Percentiles rank a stretch among this genome's conserved stretches.
Evolutionary conservation across 2,329 filamentous ascomycete species (phyloP).

Genomic region (Xylariaceae sp.): DNA sequence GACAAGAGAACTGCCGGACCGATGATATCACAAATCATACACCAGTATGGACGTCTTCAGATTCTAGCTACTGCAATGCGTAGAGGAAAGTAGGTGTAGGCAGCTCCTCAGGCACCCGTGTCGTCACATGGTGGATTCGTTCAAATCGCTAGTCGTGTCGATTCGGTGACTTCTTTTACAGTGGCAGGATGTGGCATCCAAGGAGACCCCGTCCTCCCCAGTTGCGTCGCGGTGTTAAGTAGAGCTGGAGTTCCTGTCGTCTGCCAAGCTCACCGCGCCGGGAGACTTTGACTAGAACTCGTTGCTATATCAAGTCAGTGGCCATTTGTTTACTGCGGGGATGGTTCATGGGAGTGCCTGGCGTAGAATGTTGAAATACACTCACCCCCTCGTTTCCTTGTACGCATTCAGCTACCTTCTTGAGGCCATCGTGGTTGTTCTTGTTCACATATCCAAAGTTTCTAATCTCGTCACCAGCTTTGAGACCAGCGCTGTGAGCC

Average conservation of each 20-base stretch:
- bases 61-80: neutral
- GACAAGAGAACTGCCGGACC: neutral
- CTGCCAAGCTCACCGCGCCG: conserved; percentile 41
- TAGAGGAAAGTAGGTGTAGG: neutral
- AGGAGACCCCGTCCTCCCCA: conserved; percentile 90
- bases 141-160: neutral
- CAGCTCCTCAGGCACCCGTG: neutral
- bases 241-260: conserved; percentile 59
- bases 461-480: conserved; percentile 72
- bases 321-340: neutral
- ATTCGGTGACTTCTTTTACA: conserved; percentile 42
- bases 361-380: conserved; percentile 24
- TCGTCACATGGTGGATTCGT: neutral
- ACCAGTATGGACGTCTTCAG: neutral
- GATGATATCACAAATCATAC: neutral
- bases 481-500: conserved; percentile 75
- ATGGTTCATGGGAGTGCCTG: neutral
- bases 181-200: conserved; percentile 81
- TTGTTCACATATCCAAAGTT: conserved; percentile 81
- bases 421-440: conserved; percentile 79
- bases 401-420: conserved; percentile 82
- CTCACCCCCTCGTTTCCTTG: conserved; percentile 84
- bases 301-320: conserved; percentile 46
- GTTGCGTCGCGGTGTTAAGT: conserved; percentile 67
- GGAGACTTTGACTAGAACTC: conserved; percentile 63